These are phyloP conservation scores for Keithomyces neogunnii DNA, from an alignment of 2,329 filamentous ascomycete species.

Conservation along the genomic window DNA sequence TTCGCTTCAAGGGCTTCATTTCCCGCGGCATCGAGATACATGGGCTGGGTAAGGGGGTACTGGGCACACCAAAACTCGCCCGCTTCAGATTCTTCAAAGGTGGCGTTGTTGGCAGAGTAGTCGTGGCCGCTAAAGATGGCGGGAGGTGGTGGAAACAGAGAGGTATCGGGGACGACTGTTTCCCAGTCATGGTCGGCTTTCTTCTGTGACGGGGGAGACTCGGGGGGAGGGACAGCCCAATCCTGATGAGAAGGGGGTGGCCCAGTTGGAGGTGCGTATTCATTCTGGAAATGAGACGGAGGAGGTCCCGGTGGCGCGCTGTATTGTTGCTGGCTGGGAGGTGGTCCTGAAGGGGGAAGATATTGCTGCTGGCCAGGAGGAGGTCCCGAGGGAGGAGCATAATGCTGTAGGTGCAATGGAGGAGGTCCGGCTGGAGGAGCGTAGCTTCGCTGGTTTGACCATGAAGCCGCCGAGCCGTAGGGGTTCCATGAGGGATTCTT, in stretches of 20 bases:
- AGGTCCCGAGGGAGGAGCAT: constrained; percentile 20
- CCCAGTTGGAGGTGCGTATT: constrained; percentile 24
- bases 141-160: constrained; percentile 65
- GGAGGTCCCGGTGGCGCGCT: constrained; percentile 27
- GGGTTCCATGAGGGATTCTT: constrained; percentile 10
- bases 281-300: constrained; percentile 13
- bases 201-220: constrained; percentile 20
- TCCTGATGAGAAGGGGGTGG: constrained; percentile 18
- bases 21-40: constrained; percentile 37
- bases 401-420: constrained; percentile 11
- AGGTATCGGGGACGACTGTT: constrained; percentile 60
- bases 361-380: constrained; percentile 24
- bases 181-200: constrained; percentile 58
- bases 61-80: constrained; percentile 57
- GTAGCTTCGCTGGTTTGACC: constrained; percentile 10
- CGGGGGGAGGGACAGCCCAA: constrained; percentile 28
- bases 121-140: constrained; percentile 56
- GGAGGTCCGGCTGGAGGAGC: constrained; percentile 19
- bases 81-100: constrained; percentile 51
- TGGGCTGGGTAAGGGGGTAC: constrained; percentile 49
- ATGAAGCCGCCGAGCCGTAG: constrained; percentile 4
- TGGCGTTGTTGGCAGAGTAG: constrained; percentile 60
- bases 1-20: constrained; percentile 38
- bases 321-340: constrained; percentile 10
- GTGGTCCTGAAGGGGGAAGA: constrained; percentile 27